Evolutionary conservation across 208 protist species (phyloP).

Genomic region (Trichomonas gallinae): DNA sequence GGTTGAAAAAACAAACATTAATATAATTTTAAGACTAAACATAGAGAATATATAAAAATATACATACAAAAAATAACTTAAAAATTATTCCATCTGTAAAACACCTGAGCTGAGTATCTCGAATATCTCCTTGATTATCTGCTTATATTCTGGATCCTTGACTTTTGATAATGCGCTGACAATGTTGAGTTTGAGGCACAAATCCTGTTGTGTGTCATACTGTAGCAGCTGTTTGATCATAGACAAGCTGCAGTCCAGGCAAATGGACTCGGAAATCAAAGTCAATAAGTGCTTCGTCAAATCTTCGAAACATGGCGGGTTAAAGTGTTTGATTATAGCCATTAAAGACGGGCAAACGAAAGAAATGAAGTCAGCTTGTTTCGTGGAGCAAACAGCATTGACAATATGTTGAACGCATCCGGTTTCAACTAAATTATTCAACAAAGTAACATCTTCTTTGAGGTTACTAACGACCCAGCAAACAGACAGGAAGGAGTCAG

Average conservation of each 20-base stretch:
- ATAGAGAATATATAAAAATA: background rate
- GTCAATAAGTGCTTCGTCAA: background rate
- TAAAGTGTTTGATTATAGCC: background rate
- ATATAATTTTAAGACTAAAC: no score
- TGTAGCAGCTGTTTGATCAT: background rate
- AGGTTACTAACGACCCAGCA: background rate
- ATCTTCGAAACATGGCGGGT: background rate
- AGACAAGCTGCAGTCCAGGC: background rate
- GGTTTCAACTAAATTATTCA: background rate
- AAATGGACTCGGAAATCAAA: background rate
- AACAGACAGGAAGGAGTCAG: background rate
- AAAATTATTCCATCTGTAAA: background rate
- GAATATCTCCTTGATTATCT: background rate
- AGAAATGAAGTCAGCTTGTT: background rate
- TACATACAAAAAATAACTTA: background rate
- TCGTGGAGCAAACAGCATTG: background rate
- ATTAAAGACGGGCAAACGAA: background rate
- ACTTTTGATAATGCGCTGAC: background rate
- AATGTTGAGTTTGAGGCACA: background rate
- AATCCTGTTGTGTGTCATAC: background rate
- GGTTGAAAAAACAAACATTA: no score
- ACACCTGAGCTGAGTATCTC: background rate
- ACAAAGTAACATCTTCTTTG: background rate
- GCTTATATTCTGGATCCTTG: background rate
- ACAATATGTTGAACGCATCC: background rate